Percentiles rank a stretch among this genome's conserved stretches.
phyloP scores from a whole-genome alignment of 768 basidiomycete genomes.

The Serendipita indica region DNA sequence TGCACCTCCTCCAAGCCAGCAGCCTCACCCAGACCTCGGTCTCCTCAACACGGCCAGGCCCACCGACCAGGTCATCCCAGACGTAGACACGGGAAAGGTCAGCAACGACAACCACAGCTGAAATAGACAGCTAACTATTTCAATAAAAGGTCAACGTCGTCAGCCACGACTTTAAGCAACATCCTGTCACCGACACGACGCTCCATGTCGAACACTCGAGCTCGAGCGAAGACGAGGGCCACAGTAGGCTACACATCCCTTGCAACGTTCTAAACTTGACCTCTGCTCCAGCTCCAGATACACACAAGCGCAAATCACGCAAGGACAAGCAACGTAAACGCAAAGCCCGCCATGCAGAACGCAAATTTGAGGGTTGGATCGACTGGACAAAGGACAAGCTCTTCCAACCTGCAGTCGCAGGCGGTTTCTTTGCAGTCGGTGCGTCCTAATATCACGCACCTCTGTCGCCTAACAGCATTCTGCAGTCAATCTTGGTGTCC shows the following conservation, averaged over 20 bases:
- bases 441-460: constrained; percentile 16
- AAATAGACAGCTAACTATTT: neutral
- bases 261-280: neutral
- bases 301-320: neutral
- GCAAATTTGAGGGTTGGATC: constrained; percentile 6
- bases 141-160: constrained; percentile 42
- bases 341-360: neutral
- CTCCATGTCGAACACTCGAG: neutral
- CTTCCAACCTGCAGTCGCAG: constrained; percentile 51
- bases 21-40: constrained; percentile 50
- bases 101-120: neutral
- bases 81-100: constrained; percentile 15
- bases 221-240: neutral
- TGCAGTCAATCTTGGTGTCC: constrained; percentile 55
- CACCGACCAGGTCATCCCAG: constrained; percentile 24
- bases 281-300: neutral
- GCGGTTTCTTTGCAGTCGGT: constrained; percentile 60
- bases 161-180: constrained; percentile 32
- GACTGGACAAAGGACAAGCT: constrained; percentile 33
- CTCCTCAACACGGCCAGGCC: constrained; percentile 38
- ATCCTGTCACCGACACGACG: constrained; percentile 22
- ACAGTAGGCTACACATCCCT: neutral
- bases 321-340: neutral
- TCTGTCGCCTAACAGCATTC: neutral
- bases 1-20: constrained; percentile 32